Evolutionary conservation across 2,329 filamentous ascomycete species (phyloP).

Genomic region (Colletotrichum graminicola): DNA sequence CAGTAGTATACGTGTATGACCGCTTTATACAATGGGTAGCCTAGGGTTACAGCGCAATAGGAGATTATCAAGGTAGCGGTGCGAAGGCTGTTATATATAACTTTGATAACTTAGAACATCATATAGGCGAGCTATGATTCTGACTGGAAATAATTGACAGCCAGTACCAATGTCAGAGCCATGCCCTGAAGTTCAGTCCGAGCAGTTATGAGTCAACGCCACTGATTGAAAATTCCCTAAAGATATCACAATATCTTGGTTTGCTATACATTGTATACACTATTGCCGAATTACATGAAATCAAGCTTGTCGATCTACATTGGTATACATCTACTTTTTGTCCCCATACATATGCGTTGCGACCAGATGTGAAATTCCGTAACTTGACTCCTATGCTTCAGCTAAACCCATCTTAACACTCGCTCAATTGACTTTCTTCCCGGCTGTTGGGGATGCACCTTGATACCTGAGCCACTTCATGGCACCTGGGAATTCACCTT

Average conservation of each 20-base stretch:
- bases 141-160: too few relatives aligned
- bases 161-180: too few relatives aligned
- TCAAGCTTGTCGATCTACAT: background rate
- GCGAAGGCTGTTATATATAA: too few relatives aligned
- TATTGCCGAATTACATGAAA: background rate
- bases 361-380: background rate
- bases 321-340: background rate
- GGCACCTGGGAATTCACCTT: background rate
- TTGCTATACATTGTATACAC: background rate
- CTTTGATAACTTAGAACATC: too few relatives aligned
- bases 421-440: background rate
- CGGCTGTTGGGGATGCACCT: background rate
- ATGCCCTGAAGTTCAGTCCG: too few relatives aligned
- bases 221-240: background rate
- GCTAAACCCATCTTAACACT: background rate
- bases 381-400: background rate
- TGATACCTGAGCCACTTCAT: background rate
- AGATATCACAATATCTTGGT: rapidly evolving
- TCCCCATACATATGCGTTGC: background rate
- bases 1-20: too few relatives aligned
- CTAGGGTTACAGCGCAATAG: too few relatives aligned
- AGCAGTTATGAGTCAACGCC: too few relatives aligned
- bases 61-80: too few relatives aligned
- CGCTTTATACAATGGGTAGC: too few relatives aligned
- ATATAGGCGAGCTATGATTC: too few relatives aligned